Percentiles rank a stretch among this genome's conserved stretches.
Conservation (phyloP, 768 basidiomycete genomes). For the Crassisporium funariophilum region DNA sequence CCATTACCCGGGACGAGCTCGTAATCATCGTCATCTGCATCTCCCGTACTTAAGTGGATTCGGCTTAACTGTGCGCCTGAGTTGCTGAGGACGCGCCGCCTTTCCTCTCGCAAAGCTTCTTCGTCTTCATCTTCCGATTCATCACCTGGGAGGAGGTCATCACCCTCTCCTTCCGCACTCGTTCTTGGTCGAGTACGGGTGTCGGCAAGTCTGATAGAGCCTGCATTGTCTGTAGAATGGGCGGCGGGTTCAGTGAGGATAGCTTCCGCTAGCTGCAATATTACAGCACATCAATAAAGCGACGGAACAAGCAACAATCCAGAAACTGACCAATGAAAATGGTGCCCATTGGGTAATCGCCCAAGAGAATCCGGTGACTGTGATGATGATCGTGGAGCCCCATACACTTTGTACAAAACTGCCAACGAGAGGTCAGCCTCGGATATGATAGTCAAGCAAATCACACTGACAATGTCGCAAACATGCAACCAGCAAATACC, state of each 20-base stretch:
- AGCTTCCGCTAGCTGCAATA: constrained; percentile 75
- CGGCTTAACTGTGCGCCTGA: constrained; percentile 51
- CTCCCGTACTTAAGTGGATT: constrained; percentile 35
- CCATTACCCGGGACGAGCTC: constrained; percentile 18
- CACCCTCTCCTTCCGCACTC: constrained; percentile 31
- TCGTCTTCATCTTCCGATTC: constrained; percentile 33
- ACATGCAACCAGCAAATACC: constrained; percentile 76
- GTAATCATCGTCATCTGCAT: constrained; percentile 25
- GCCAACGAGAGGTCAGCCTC: constrained; percentile 5
- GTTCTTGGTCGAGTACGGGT: constrained; percentile 36
- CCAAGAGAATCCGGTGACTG: constrained; percentile 88
- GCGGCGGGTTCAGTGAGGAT: constrained; percentile 68
- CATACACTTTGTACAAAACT: constrained; percentile 73
- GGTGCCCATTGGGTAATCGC: constrained; percentile 93
- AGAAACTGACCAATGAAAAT: constrained; percentile 71
- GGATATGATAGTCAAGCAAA: not conserved
- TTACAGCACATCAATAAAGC: not conserved
- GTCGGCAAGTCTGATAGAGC: constrained; percentile 47
- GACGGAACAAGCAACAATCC: not conserved
- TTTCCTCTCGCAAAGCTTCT: constrained; percentile 19
- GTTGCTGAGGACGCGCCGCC: constrained; percentile 40
- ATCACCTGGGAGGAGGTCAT: constrained; percentile 30
- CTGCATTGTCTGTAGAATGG: constrained; percentile 30
- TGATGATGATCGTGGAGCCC: constrained; percentile 76
- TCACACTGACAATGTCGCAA: constrained; percentile 74